Conservation (phyloP, 2,329 filamentous ascomycete genomes). For the Trichoderma asperellum region DNA sequence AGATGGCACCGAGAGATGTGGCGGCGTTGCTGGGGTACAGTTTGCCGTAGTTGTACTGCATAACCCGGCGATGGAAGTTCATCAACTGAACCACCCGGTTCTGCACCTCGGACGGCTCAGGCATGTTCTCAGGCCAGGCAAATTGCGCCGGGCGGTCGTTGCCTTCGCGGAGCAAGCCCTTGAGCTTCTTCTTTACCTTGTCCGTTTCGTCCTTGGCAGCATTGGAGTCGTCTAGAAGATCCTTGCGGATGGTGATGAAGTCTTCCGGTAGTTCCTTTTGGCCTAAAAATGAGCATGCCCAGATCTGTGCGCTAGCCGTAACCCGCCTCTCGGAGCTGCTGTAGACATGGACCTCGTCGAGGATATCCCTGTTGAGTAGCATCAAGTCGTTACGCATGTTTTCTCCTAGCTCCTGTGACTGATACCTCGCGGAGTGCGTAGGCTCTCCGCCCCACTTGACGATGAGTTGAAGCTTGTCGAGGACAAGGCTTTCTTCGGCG, state of each 20-base stretch:
- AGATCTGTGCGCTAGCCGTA: conserved; percentile 95
- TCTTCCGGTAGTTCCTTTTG: conserved; percentile 83
- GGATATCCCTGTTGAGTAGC: conserved; percentile 86
- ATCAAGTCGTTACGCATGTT: conserved; percentile 96
- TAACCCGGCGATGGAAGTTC: conserved; percentile 94
- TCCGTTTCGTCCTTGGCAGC: conserved; percentile 99
- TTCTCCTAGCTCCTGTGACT: conserved; percentile 90
- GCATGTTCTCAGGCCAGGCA: conserved; percentile 95
- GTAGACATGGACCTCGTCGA: conserved; percentile 92
- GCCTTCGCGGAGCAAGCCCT: conserved; percentile 88
- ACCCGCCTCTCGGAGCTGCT: conserved; percentile 95
- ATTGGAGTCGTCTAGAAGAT: conserved; percentile 95
- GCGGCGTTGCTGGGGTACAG: conserved; percentile 71
- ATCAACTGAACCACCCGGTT: conserved; percentile 91
- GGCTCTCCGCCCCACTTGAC: conserved; percentile 99
- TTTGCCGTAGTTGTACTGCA: conserved; percentile 90
- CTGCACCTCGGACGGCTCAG: conserved; percentile 91
- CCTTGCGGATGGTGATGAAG: conserved; percentile 89
- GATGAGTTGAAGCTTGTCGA: conserved; percentile 95
- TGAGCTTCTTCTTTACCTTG: conserved; percentile 99
- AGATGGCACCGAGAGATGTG: conserved; percentile 63
- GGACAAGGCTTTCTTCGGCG: conserved; percentile 85
- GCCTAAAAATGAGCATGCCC: conserved; percentile 85
- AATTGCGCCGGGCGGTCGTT: conserved; percentile 93
- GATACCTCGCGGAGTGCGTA: conserved; percentile 94